Evolutionary conservation across 441 rosid genomes (phyloP).

Genomic region (Populus trichocarpa): DNA sequence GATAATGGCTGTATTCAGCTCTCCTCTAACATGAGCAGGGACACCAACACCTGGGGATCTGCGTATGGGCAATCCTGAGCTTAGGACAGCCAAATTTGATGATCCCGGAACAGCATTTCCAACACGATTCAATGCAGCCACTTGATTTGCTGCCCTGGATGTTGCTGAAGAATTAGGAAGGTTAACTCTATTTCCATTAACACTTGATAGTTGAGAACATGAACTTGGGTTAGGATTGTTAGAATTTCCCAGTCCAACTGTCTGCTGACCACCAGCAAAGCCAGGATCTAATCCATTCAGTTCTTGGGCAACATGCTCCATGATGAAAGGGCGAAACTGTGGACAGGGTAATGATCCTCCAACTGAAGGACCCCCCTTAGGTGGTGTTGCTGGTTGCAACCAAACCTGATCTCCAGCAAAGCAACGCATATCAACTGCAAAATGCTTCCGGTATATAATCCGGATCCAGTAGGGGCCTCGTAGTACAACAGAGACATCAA

Average conservation of each 20-base stretch:
- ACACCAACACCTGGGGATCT: slow-evolving; percentile 76
- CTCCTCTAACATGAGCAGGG: slow-evolving; percentile 95
- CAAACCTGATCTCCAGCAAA: slow-evolving; percentile 99
- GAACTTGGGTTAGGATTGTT: slow-evolving; percentile 40
- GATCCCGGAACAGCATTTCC: slow-evolving; percentile 66
- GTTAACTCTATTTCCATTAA: slow-evolving; percentile 77
- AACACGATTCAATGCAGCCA: slow-evolving; percentile 66
- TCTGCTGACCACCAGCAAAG: slow-evolving; percentile 63
- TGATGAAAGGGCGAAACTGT: slow-evolving; percentile 98
- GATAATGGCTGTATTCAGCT: slow-evolving; percentile 90
- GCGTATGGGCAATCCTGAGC: slow-evolving; percentile 73
- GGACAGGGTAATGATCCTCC: slow-evolving; percentile 99
- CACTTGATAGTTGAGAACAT: slow-evolving; percentile 48
- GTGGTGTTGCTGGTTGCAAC: slow-evolving; percentile 99
- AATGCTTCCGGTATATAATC: slow-evolving; percentile 88
- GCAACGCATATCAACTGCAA: slow-evolving; percentile 99
- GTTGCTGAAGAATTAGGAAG: slow-evolving; percentile 55
- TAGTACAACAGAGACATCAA: slow-evolving; percentile 96
- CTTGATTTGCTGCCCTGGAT: slow-evolving; percentile 59
- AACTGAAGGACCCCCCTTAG: slow-evolving; percentile 86
- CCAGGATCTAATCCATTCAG: slow-evolving; percentile 86
- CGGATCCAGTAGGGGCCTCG: slow-evolving; percentile 99
- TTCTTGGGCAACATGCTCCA: slow-evolving; percentile 99
- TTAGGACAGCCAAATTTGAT: slow-evolving; percentile 50
- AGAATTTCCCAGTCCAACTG: slow-evolving; percentile 52